Conservation (phyloP, 768 basidiomycete genomes). For the Leccinum imitatum region DNA sequence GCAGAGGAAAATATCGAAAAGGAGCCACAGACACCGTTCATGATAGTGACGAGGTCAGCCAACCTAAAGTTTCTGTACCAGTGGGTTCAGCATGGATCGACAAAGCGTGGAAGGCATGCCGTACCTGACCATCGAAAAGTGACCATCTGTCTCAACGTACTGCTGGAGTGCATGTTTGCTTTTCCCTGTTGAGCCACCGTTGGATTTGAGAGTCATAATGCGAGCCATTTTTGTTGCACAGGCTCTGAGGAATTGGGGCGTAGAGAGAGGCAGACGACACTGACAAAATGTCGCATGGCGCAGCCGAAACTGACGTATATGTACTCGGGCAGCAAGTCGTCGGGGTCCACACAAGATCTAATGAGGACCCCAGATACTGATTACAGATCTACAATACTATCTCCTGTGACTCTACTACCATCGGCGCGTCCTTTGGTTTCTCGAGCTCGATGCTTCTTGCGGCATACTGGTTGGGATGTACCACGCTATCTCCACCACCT, state of each 20-base stretch:
- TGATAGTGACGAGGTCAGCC: conserved; percentile 96
- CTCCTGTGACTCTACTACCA: conserved; percentile 38
- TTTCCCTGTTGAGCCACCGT: conserved; percentile 14
- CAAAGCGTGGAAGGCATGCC: conserved; percentile 6
- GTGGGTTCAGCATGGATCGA: conserved; percentile 19
- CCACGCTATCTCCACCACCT: conserved; percentile 82
- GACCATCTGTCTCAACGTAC: conserved; percentile 87
- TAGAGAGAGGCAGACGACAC: conserved; percentile 30
- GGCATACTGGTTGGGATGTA: conserved; percentile 91
- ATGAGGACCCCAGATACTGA: conserved; percentile 22
- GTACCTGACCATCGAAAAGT: conserved; percentile 96
- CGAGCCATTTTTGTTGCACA: conserved; percentile 22
- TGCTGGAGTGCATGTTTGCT: conserved; percentile 58
- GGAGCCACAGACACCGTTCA: conserved; percentile 98
- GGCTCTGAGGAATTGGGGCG: not conserved
- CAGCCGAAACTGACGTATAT: conserved; percentile 13
- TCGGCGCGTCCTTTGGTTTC: conserved; percentile 40
- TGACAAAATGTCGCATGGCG: conserved; percentile 15
- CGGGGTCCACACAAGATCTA: conserved; percentile 16
- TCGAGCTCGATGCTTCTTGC: conserved; percentile 70
- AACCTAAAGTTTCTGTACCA: conserved; percentile 86
- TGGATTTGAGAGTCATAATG: conserved; percentile 30
- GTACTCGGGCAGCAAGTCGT: not conserved
- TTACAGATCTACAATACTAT: conserved; percentile 1
- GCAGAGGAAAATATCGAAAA: conserved; percentile 94